Conservation (phyloP, 2,329 filamentous ascomycete genomes). For the Clathrospora elynae region DNA sequence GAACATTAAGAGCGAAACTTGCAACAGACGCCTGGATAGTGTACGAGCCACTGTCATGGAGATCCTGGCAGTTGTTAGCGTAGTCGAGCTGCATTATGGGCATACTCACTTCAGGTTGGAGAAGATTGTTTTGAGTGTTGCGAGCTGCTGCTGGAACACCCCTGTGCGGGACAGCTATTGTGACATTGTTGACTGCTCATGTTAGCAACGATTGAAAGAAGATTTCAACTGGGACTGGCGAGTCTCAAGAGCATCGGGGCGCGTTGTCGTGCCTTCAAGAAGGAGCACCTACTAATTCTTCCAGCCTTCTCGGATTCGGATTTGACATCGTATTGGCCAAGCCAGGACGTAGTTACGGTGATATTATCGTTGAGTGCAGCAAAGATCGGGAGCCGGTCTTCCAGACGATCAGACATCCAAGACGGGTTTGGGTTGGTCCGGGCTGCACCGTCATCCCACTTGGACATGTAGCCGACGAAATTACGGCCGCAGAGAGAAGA, state of each 20-base stretch:
- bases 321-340: slow-evolving; percentile 5
- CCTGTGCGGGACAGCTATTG: slow-evolving; percentile 12
- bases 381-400: slow-evolving; percentile 6
- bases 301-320: slow-evolving; percentile 7
- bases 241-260: background rate
- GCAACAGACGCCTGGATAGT: slow-evolving; percentile 9
- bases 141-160: slow-evolving; percentile 11
- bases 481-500: slow-evolving; percentile 9
- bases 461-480: slow-evolving; percentile 10
- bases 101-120: slow-evolving; percentile 6
- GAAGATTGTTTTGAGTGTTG: slow-evolving; percentile 4
- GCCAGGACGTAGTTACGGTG: slow-evolving; percentile 11
- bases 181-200: slow-evolving; percentile 10
- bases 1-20: slow-evolving; percentile 8
- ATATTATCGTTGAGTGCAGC: slow-evolving; percentile 8
- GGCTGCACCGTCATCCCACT: slow-evolving; percentile 5
- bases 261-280: background rate
- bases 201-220: background rate
- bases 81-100: background rate
- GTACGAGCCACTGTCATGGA: slow-evolving; percentile 10
- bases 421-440: background rate
- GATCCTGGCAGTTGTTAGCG: slow-evolving; percentile 1
- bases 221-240: no score
- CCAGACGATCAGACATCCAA: slow-evolving; percentile 7
- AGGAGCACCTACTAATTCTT: slow-evolving; percentile 4